Evolutionary conservation across 2,329 filamentous ascomycete genomes (phyloP), one percentile per base, ranked within the genome.

Genomic region (Blastomyces parvus): DNA sequence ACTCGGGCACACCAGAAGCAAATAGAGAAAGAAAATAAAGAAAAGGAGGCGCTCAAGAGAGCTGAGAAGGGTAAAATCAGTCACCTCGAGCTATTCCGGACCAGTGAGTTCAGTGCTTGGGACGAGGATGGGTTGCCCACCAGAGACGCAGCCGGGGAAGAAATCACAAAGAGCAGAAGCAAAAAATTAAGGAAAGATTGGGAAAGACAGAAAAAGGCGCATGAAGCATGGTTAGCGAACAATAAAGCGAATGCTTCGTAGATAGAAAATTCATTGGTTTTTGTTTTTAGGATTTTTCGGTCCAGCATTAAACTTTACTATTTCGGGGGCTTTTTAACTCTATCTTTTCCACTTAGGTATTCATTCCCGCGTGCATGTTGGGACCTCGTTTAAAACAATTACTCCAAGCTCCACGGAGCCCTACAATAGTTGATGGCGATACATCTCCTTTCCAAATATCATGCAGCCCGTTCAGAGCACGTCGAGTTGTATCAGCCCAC

Each of bases 151-250:
- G 86, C 89, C 40, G 91, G 91, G 0, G 86, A 85, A 65, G 90
- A 95, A 68, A 81, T 97, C 46, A 84, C 89, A 4, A 96, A 96
- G 81, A 88, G 83, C 64, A 84, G 86, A 71, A 72, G 78, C 60
- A 97, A 97, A 82, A 92, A 90, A 79, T 75, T 96, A 69, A 87
- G 82, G 77, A 97, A 97, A 81, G 87, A 91, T 63, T 96, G 90
- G 90, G 89, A 95, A 69, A 86, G 82, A 73, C 93, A 97, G 79
- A 94, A 91, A 82, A 95, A 93, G 82, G 74, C 84, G 64, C 87
- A 92, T 74, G 88, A 92, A 66, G 85, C 87, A 66, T 88, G 78
- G 74, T 63, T 76, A 61, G 68, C 65, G n/a, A 62, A 33, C 38
- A 59, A 59, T 40, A 55, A 38, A 44, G 50, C 57, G 11, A 48